Evolutionary conservation across 805 yeast species (phyloP).

Genomic region (Cyberlindnera bimundalis): DNA sequence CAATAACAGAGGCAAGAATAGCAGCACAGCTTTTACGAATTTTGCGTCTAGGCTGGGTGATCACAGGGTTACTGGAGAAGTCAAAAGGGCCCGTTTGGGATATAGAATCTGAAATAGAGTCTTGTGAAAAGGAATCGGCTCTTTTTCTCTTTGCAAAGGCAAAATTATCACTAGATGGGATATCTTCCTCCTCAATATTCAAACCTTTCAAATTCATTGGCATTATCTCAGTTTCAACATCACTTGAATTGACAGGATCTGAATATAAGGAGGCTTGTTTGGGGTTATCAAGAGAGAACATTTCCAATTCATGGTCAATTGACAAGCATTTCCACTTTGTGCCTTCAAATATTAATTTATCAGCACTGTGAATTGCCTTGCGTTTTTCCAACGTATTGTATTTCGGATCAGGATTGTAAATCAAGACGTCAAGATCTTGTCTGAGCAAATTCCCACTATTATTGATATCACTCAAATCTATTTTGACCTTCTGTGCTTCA

Average conservation of each 20-base stretch:
- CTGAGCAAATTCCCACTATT: conserved; percentile 6
- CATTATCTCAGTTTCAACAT: not conserved
- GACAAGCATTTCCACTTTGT: conserved; percentile 16
- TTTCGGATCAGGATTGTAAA: not conserved
- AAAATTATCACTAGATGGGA: too few species aligned
- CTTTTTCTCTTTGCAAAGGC: conserved; percentile 7
- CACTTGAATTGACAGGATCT: conserved; percentile 5
- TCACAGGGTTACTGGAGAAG: conserved; percentile 20
- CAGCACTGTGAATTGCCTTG: not conserved
- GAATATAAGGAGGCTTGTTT: not conserved
- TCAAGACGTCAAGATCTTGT: conserved; percentile 1
- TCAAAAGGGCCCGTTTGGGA: not conserved
- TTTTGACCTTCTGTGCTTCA: not conserved
- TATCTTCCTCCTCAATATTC: conserved; percentile 3
- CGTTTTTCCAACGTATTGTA: not conserved
- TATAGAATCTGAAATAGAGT: conserved; percentile 2
- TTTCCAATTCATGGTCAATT: conserved; percentile 16
- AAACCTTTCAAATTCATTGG: not conserved
- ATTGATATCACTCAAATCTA: conserved; percentile 11
- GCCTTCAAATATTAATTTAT: conserved; percentile 8
- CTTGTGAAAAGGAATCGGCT: conserved; percentile 2
- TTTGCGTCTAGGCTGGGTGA: conserved; percentile 11
- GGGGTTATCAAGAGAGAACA: not conserved
- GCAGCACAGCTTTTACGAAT: conserved; percentile 15
- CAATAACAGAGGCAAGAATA: conserved; percentile 3